Conservation (phyloP, 106 monocot genomes). For the Acanthochlamys bracteata region DNA sequence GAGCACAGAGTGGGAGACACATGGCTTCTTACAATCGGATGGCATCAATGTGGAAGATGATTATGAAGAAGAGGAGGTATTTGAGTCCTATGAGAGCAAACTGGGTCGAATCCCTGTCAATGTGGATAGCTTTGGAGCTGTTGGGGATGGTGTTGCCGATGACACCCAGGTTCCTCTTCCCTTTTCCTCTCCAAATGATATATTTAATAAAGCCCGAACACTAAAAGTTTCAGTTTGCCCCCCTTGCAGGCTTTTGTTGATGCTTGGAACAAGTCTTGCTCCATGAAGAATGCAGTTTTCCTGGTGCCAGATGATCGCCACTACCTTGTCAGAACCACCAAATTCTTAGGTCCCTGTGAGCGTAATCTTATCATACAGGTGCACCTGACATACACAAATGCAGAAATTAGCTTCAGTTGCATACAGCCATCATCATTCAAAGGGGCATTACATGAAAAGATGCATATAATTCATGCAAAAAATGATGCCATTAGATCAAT, state of each 20-base stretch:
- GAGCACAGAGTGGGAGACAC: too few species aligned
- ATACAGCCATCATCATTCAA: too few species aligned
- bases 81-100: background rate
- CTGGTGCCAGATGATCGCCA: slow-evolving; percentile 50
- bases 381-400: background rate
- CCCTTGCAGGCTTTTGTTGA: slow-evolving; percentile 53
- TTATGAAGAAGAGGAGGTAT: too few species aligned
- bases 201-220: background rate
- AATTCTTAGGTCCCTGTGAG: slow-evolving; percentile 72
- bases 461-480: too few species aligned
- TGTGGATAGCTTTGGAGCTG: slow-evolving; percentile 86
- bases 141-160: slow-evolving; percentile 78
- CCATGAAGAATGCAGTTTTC: slow-evolving; percentile 55
- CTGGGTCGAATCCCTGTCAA: slow-evolving; percentile 54
- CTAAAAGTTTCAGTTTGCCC: background rate
- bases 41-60: too few species aligned
- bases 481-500: too few species aligned
- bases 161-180: slow-evolving; percentile 60
- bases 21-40: too few species aligned
- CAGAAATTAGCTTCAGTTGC: too few species aligned
- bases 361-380: slow-evolving; percentile 72
- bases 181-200: background rate
- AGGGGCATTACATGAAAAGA: too few species aligned
- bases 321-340: slow-evolving; percentile 57
- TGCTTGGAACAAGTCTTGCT: slow-evolving; percentile 79